Conservation (phyloP, 257 asterid species). For the Przewalskia tangutica region DNA sequence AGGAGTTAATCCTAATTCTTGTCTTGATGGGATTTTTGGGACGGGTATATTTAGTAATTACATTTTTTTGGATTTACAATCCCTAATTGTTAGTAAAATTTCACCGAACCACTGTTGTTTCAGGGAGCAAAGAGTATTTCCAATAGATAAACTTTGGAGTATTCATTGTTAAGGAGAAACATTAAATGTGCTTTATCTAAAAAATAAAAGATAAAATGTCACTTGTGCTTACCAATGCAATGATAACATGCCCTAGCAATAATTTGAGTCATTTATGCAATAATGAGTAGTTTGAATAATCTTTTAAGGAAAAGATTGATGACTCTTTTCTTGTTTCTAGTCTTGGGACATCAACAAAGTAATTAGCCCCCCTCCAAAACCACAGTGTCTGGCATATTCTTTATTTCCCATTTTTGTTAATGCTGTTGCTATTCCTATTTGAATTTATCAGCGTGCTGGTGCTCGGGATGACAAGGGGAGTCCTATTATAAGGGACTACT, state of each 20-base stretch:
- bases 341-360: background rate
- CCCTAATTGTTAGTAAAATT: background rate
- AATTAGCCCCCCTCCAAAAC: background rate
- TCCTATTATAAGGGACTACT: constrained; percentile 87
- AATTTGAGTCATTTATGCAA: background rate
- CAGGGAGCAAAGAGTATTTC: background rate
- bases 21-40: background rate
- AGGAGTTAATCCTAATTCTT: background rate
- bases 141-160: background rate
- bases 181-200: background rate
- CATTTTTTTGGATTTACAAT: background rate
- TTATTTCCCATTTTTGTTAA: background rate
- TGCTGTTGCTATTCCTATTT: background rate
- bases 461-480: constrained; percentile 85
- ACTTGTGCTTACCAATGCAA: background rate
- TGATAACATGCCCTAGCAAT: background rate
- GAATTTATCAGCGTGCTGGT: constrained; percentile 58
- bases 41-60: background rate
- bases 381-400: background rate
- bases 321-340: background rate
- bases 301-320: background rate
- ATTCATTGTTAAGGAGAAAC: background rate
- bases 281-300: background rate
- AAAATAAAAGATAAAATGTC: background rate
- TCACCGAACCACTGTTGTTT: background rate